phyloP scores from a whole-genome alignment of 1,284 basidiomycete species.

The Lentinula novae-zelandiae region DNA sequence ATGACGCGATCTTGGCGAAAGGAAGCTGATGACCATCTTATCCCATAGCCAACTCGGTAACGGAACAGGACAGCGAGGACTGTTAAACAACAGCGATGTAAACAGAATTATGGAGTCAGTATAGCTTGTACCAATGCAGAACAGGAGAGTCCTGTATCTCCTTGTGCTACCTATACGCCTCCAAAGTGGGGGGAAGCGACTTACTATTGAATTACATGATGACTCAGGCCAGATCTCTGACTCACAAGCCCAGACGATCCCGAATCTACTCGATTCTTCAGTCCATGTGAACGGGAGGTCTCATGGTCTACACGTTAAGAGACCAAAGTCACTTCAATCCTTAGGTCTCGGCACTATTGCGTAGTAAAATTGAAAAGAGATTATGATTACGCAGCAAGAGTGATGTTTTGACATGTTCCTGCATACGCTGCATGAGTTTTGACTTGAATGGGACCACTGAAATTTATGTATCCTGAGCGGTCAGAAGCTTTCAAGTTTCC shows the following conservation, averaged over 20 bases:
- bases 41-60: neutral
- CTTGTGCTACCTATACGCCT: too few relatives aligned
- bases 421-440: neutral
- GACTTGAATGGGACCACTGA: neutral
- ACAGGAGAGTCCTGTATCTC: too few relatives aligned
- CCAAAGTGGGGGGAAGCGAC: too few relatives aligned
- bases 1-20: slow-evolving; percentile 2
- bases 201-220: too few relatives aligned
- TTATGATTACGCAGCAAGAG: neutral
- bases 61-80: neutral
- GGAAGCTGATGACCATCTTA: neutral
- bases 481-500: neutral
- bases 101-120: too few relatives aligned
- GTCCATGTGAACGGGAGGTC: too few relatives aligned
- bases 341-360: neutral
- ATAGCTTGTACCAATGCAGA: too few relatives aligned
- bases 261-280: too few relatives aligned
- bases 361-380: neutral
- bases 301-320: neutral
- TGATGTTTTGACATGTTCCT: neutral
- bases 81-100: neutral
- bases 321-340: neutral
- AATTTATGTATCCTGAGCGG: neutral
- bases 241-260: too few relatives aligned
- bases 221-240: too few relatives aligned